phyloP scores from a whole-genome alignment of 345 rosid species.

The Dovyalis caffra region DNA sequence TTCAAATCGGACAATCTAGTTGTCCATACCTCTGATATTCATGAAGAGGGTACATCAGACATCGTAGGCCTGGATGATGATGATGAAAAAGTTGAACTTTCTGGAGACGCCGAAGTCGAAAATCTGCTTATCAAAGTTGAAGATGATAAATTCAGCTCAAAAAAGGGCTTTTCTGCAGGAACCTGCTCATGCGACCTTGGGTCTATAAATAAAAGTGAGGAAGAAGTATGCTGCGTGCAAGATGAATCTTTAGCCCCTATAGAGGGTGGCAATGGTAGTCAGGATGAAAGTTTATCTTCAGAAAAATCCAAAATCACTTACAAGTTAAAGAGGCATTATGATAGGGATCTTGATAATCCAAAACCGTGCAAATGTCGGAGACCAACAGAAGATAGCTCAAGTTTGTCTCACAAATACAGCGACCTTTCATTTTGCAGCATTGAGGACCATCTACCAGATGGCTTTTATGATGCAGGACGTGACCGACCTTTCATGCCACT shows the following conservation, averaged over 20 bases:
- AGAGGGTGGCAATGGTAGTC: conserved; percentile 30
- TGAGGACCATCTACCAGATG: conserved; percentile 78
- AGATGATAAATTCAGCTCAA: conserved; percentile 35
- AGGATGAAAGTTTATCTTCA: conserved; percentile 47
- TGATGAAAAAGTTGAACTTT: conserved; percentile 29
- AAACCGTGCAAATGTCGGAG: conserved; percentile 76
- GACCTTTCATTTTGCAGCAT: conserved; percentile 65
- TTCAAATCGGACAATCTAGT: conserved; percentile 30
- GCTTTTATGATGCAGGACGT: conserved; percentile 98
- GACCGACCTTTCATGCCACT: conserved; percentile 83
- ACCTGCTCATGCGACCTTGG: conserved; percentile 30
- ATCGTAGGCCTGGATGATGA: conserved; percentile 40
- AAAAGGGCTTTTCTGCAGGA: conserved; percentile 30
- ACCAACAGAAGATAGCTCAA: conserved; percentile 45
- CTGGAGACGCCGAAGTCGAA: conserved; percentile 38
- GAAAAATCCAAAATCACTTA: conserved; percentile 36
- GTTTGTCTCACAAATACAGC: conserved; percentile 62
- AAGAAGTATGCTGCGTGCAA: conserved; percentile 30
- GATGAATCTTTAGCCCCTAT: conserved; percentile 40
- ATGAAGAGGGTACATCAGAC: conserved; percentile 37
- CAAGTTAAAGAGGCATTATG: conserved; percentile 71
- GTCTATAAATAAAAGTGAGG: conserved; percentile 26
- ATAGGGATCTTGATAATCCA: conserved; percentile 73
- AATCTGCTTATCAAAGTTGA: conserved; percentile 40
- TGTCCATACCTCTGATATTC: conserved; percentile 26